phyloP scores from a whole-genome alignment of 345 rosid genomes.

The Dimocarpus longan region DNA sequence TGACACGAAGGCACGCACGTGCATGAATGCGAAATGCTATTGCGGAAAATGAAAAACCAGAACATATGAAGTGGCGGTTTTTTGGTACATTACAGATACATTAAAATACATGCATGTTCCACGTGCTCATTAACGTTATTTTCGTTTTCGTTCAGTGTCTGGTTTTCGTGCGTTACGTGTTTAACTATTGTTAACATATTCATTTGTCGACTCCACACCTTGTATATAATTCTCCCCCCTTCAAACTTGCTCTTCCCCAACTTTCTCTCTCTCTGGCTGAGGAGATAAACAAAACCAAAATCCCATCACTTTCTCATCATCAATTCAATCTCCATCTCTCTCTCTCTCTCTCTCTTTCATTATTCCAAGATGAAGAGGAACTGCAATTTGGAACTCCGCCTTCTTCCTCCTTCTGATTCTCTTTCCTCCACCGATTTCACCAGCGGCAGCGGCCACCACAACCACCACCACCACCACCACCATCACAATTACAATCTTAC shows the following conservation, averaged over 20 bases:
- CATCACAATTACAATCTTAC: too few relatives aligned
- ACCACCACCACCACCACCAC: not conserved
- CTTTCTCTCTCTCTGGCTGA: not conserved
- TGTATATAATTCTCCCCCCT: not conserved
- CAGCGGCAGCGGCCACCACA: not conserved
- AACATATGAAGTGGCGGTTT: not conserved
- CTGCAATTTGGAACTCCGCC: slow-evolving; percentile 52
- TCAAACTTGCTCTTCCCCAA: not conserved
- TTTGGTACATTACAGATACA: not conserved
- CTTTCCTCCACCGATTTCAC: slow-evolving; percentile 4
- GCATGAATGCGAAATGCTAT: not conserved
- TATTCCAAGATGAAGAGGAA: slow-evolving; percentile 36
- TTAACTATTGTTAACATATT: not conserved
- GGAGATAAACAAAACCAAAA: too few relatives aligned
- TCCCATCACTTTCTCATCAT: too few relatives aligned
- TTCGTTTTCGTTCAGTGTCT: not conserved
- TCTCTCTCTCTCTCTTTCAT: not conserved
- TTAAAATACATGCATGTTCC: slow-evolving; percentile 1
- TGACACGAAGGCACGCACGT: slow-evolving; percentile 15
- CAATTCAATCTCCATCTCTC: not conserved
- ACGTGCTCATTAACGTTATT: not conserved
- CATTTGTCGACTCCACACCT: not conserved
- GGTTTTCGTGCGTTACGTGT: slow-evolving; percentile 25
- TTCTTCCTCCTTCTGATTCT: slow-evolving; percentile 23
- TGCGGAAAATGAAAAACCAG: not conserved